Percentiles rank a stretch among this genome's conserved stretches.
Conservation (phyloP, 345 rosid genomes). For the Salix dunnii region DNA sequence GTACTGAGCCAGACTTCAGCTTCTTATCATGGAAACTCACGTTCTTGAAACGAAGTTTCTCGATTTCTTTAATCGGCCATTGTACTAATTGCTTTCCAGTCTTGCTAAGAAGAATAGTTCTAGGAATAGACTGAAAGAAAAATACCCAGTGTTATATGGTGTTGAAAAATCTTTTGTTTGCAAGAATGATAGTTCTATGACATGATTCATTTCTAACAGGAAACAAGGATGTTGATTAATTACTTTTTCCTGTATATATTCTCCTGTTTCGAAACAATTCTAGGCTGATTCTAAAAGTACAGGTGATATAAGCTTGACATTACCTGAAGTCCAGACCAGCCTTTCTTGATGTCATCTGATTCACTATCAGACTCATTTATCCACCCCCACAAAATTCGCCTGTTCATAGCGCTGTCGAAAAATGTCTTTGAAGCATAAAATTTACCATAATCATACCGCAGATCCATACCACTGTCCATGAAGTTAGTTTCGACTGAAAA, state of each 20-base stretch:
- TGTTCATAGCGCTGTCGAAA: slow-evolving; percentile 47
- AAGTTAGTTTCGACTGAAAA: slow-evolving; percentile 39
- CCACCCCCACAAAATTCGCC: slow-evolving; percentile 64
- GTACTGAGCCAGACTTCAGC: slow-evolving; percentile 27
- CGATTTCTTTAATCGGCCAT: slow-evolving; percentile 65
- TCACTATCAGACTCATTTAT: slow-evolving; percentile 51
- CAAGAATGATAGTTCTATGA: no score
- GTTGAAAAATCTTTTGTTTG: no score
- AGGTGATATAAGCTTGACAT: slow-evolving; percentile 6
- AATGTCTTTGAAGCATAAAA: slow-evolving; percentile 67
- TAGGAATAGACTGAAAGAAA: slow-evolving; percentile 49
- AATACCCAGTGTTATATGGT: background rate
- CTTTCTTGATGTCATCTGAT: slow-evolving; percentile 51
- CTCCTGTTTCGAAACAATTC: no score
- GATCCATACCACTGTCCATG: slow-evolving; percentile 33
- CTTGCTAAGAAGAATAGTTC: slow-evolving; percentile 49
- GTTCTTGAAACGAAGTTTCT: slow-evolving; percentile 30
- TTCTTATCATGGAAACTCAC: slow-evolving; percentile 24
- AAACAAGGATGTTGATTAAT: no score
- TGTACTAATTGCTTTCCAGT: slow-evolving; percentile 56
- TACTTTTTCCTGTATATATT: no score
- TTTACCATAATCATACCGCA: slow-evolving; percentile 63
- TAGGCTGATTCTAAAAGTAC: no score
- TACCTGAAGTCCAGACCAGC: slow-evolving; percentile 74
- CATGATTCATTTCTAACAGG: no score